Percentiles rank a stretch among this genome's conserved stretches.
Conservation (phyloP, 257 asterid species). For the Asclepias syriaca region DNA sequence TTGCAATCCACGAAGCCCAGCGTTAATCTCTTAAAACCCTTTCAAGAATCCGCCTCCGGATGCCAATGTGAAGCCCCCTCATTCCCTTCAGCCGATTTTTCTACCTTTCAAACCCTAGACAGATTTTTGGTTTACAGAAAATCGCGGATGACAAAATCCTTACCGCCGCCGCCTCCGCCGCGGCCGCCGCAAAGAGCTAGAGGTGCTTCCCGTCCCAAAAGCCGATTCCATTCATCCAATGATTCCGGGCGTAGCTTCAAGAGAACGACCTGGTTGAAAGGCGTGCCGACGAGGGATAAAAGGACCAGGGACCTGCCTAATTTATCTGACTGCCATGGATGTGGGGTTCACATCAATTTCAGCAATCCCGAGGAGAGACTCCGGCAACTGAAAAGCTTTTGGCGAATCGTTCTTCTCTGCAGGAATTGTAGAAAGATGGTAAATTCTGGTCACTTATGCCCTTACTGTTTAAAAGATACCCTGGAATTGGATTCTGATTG, state of each 20-base stretch:
- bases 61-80: not conserved
- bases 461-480: slow-evolving; percentile 63
- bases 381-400: slow-evolving; percentile 61
- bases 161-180: slow-evolving; percentile 24
- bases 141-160: slow-evolving; percentile 7
- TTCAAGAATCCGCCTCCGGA: not conserved
- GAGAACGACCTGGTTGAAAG: slow-evolving; percentile 11
- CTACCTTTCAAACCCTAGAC: not conserved
- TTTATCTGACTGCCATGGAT: slow-evolving; percentile 76
- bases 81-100: not conserved
- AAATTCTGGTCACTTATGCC: slow-evolving; percentile 45
- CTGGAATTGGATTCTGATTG: slow-evolving; percentile 36
- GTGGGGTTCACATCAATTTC: slow-evolving; percentile 48
- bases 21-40: not conserved
- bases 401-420: slow-evolving; percentile 90
- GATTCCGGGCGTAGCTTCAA: slow-evolving; percentile 16
- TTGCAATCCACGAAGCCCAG: too few relatives aligned
- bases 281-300: slow-evolving; percentile 34
- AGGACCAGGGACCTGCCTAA: slow-evolving; percentile 70
- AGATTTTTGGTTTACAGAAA: too few relatives aligned
- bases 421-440: slow-evolving; percentile 46
- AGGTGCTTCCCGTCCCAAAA: slow-evolving; percentile 21
- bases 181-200: not conserved
- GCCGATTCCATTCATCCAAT: slow-evolving; percentile 30
- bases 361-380: slow-evolving; percentile 71